These are phyloP conservation scores for Rhizopogon roseolus DNA, from an alignment of 768 basidiomycete genomes.

Conservation along the genomic window DNA sequence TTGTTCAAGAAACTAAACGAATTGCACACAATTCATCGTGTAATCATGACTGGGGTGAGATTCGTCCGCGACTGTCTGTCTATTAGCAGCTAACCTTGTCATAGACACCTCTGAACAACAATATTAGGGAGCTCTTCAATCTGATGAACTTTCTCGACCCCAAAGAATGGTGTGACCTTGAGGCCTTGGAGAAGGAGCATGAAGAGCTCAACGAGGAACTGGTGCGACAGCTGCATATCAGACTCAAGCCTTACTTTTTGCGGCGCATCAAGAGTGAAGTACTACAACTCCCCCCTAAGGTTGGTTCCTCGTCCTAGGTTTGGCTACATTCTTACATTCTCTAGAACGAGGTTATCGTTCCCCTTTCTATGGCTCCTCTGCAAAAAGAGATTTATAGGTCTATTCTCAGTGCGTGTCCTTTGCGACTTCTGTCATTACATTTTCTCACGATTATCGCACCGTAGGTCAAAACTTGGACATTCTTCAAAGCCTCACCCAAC, in stretches of 20 bases:
- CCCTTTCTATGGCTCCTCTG: constrained; percentile 79
- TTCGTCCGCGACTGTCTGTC: neutral
- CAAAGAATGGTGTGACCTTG: constrained; percentile 68
- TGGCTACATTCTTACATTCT: neutral
- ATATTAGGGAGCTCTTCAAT: constrained; percentile 94
- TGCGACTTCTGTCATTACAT: constrained; percentile 9
- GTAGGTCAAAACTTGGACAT: constrained; percentile 69
- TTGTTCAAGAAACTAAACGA: constrained; percentile 82
- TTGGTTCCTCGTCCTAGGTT: constrained; percentile 23
- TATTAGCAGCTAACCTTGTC: neutral
- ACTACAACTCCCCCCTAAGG: constrained; percentile 88
- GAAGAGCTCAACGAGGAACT: constrained; percentile 76
- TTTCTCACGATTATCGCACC: constrained; percentile 2
- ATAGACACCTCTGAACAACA: constrained; percentile 94
- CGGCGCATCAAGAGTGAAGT: constrained; percentile 93
- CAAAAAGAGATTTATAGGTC: constrained; percentile 88
- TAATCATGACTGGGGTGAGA: constrained; percentile 85
- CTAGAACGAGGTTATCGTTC: constrained; percentile 89
- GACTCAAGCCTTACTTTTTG: constrained; percentile 86
- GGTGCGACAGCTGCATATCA: constrained; percentile 72
- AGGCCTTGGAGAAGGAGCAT: constrained; percentile 67
- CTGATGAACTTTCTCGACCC: constrained; percentile 95
- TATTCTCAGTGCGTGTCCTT: constrained; percentile 57
- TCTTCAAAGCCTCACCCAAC: constrained; percentile 54
- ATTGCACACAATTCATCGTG: constrained; percentile 69